A percentile compares a stretch with the other conserved stretches of the same genome.
phyloP scores from a whole-genome alignment of 2,329 filamentous ascomycete species.

The Falciphora oryzae region DNA sequence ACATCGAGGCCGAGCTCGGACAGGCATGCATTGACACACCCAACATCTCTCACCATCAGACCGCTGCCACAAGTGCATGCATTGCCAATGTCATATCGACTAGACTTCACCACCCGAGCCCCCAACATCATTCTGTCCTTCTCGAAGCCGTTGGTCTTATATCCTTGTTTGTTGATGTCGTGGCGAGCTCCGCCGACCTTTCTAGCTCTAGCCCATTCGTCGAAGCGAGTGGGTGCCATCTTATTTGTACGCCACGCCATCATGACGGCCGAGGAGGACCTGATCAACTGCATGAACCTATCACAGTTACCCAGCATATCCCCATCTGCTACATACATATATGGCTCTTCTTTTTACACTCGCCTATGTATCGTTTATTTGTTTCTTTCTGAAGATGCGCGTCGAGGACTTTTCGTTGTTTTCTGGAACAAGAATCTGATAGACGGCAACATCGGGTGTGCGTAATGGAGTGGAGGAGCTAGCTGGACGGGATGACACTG shows the following conservation, averaged over 20 bases:
- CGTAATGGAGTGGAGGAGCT: not conserved
- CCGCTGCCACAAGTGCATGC: not conserved
- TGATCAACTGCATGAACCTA: slow-evolving; percentile 7
- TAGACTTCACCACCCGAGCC: slow-evolving; percentile 7
- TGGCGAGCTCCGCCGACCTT: not conserved
- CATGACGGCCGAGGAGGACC: not conserved
- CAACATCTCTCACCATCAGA: not conserved
- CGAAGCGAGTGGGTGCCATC: not conserved
- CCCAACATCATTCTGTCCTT: slow-evolving; percentile 5
- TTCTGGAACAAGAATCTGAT: slow-evolving; percentile 14
- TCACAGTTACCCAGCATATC: slow-evolving; percentile 6
- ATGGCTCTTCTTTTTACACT: not conserved
- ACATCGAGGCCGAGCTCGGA: not conserved
- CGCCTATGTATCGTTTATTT: not conserved
- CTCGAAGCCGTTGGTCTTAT: not conserved
- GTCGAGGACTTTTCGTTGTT: slow-evolving; percentile 6
- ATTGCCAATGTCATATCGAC: not conserved
- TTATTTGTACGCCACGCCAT: not conserved
- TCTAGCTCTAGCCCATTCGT: not conserved
- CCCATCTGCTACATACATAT: slow-evolving; percentile 7
- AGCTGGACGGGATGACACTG: slow-evolving; percentile 10
- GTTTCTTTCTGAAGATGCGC: not conserved
- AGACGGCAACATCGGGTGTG: slow-evolving; percentile 12
- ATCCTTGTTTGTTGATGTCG: not conserved
- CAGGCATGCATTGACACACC: slow-evolving; percentile 1